Evolutionary conservation across 257 asterid genomes (phyloP).

Genomic region (Solanum sejunctum): DNA sequence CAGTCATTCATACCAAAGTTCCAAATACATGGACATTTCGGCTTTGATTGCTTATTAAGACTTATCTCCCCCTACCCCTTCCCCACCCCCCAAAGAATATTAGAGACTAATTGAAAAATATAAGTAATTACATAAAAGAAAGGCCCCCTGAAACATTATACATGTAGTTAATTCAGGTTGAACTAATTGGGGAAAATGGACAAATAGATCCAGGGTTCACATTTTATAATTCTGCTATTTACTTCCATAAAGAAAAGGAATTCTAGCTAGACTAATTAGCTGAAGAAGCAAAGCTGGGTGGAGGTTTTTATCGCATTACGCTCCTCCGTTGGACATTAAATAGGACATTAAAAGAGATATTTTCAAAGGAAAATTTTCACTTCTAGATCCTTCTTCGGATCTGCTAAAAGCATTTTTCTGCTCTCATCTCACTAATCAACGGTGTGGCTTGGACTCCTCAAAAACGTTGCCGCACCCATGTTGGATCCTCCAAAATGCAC

Average conservation of each 20-base stretch:
- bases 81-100: neutral
- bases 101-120: neutral
- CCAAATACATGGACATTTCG: neutral
- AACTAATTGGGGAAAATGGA: neutral
- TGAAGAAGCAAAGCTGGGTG: neutral
- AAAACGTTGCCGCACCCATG: neutral
- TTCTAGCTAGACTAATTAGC: neutral
- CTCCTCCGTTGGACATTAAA: neutral
- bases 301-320: neutral
- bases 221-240: neutral
- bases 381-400: neutral
- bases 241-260: neutral
- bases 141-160: neutral
- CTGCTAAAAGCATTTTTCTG: neutral
- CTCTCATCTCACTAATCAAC: neutral
- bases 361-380: neutral
- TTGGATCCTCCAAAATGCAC: neutral
- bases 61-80: neutral
- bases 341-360: neutral
- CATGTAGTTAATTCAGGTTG: neutral
- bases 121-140: neutral
- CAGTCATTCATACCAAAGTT: neutral
- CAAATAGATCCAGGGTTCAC: neutral
- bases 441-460: neutral
- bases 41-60: neutral